A percentile compares a stretch with the other conserved stretches of the same genome.
These are phyloP conservation scores for Sphaerulina populicola DNA, from an alignment of 2,329 filamentous ascomycete genomes.

Conservation along the genomic window DNA sequence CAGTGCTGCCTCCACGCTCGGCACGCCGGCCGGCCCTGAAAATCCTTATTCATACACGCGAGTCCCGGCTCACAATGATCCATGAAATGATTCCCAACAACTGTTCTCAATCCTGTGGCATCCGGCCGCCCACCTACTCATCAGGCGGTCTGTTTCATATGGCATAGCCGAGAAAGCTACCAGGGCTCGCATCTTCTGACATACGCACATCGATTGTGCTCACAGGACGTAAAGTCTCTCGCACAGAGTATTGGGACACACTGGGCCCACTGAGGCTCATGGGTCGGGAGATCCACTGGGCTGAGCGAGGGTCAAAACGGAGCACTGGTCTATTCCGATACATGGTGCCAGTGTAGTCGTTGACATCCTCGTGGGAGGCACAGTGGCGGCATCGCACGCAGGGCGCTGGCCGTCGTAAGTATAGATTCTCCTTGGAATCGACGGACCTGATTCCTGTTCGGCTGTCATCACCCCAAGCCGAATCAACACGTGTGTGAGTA, in stretches of 20 bases:
- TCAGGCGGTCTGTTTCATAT: neutral
- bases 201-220: conserved; percentile 1
- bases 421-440: conserved; percentile 1
- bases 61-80: neutral
- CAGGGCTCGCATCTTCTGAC: conserved; percentile 3
- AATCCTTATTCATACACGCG: neutral
- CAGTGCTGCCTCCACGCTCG: neutral
- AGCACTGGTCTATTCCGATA: conserved; percentile 2
- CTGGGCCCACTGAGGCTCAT: conserved; percentile 5
- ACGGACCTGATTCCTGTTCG: neutral
- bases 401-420: neutral
- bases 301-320: conserved; percentile 3
- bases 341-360: neutral
- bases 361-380: conserved; percentile 4
- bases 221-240: conserved; percentile 6
- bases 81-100: neutral
- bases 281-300: conserved; percentile 1
- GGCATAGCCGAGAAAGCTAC: neutral
- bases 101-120: conserved; percentile 5
- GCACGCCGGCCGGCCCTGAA: neutral
- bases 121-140: neutral
- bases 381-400: conserved; percentile 2
- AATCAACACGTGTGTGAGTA: conserved; percentile 7
- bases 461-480: conserved; percentile 5
- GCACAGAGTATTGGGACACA: conserved; percentile 2